Evolutionary conservation across 345 rosid species (phyloP), one percentile per base, ranked within the genome.

Genomic region (Populus deltoides): DNA sequence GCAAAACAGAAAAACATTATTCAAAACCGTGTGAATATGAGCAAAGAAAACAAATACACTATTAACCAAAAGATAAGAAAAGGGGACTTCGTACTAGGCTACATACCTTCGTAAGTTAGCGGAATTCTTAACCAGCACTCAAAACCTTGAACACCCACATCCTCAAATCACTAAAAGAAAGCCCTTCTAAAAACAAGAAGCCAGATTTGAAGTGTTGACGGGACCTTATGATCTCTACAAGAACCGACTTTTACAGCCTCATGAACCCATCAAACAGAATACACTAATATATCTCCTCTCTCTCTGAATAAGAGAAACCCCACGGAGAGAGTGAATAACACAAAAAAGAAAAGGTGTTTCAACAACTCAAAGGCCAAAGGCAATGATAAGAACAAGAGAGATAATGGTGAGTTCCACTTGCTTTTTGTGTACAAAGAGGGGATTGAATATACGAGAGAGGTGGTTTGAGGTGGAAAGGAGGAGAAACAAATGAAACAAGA

Each of bases 141-240:
- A 84, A 81, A 74, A 79, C 66, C 81, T 71, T 63, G 68, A 78
- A 77, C 57, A 83, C 78, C 76, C 85, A 29, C 89, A 84, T 84
- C 81, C 65, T 80, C 55, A 67, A 72, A 82, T 71, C 75, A 81
- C 25, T 1, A 66, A 66, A 29, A 74, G 18, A 69, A 31, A 38
- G 35, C 9, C 24, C 25, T 10, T 29, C 61, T 8, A 68, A 76
- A 18, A 63, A 36, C 61, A 31, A 57, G 27, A 85, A 79, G 13
- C 72, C 72, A 18, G 75, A 38, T 15, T 22, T 31, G 71, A 71
- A 78, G 33, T 55, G 47, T 15, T 29, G 69, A 49, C 10, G 71
- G 39, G 67, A 65, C 61, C 74, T 20, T 39, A 67, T 69, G 70
- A 74, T 74, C 77, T 72, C 80, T 63, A 77, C 63, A 65, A 76